Evolutionary conservation across 192 early-diverging fungal species (phyloP).

Genomic region (Neocallimastix lanati): DNA sequence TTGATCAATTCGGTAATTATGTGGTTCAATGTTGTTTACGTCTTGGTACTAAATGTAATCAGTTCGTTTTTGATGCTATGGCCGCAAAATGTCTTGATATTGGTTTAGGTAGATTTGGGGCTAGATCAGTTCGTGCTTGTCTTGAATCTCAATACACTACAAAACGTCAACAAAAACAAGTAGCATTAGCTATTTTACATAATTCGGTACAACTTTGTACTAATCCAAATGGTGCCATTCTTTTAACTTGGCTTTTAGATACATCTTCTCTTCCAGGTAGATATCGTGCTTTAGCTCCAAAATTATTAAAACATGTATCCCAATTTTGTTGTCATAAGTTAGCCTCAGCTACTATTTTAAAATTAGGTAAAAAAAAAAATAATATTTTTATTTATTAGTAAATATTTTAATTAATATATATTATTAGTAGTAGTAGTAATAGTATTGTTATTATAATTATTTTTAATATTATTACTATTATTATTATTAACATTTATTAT

Average conservation of each 20-base stretch:
- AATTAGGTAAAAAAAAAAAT: conserved; percentile 38
- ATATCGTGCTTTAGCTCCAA: conserved; percentile 68
- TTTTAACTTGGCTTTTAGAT: conserved; percentile 90
- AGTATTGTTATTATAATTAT: too few species aligned
- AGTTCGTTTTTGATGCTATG: conserved; percentile 94
- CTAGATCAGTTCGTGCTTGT: conserved; percentile 78
- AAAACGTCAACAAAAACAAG: conserved; percentile 79
- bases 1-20: conserved; percentile 97
- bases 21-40: conserved; percentile 88
- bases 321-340: conserved; percentile 80
- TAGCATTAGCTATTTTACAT: conserved; percentile 70
- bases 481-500: too few species aligned
- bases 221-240: conserved; percentile 80
- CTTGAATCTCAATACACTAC: conserved; percentile 76
- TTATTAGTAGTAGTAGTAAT: too few species aligned
- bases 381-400: too few species aligned
- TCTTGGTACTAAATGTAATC: conserved; percentile 57
- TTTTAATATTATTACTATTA: too few species aligned
- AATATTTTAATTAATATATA: too few species aligned
- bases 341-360: conserved; percentile 65
- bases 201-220: conserved; percentile 62
- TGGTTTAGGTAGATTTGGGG: conserved; percentile 81
- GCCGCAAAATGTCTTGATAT: conserved; percentile 68
- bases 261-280: conserved; percentile 63
- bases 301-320: conserved; percentile 57